Evolutionary conservation across 2,329 filamentous ascomycete genomes (phyloP).

Genomic region (Monilinia fructigena): DNA sequence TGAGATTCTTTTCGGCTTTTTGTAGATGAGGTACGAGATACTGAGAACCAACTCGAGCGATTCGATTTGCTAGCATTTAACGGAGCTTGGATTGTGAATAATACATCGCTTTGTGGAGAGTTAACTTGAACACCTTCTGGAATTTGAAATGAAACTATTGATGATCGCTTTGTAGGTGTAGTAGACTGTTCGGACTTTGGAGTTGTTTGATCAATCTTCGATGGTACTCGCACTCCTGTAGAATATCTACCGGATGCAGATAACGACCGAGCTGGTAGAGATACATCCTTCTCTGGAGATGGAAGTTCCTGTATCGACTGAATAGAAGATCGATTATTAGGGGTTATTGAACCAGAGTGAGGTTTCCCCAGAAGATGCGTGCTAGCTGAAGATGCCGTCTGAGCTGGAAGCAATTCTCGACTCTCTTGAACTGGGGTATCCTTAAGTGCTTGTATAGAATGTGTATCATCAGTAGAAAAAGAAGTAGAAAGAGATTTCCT

Average conservation of each 20-base stretch:
- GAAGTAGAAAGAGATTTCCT: constrained; percentile 6
- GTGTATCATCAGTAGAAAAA: neutral
- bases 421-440: neutral
- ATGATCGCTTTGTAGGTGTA: constrained; percentile 4
- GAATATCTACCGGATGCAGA: constrained; percentile 10
- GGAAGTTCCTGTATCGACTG: neutral
- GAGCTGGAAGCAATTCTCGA: neutral
- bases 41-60: constrained; percentile 14
- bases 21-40: constrained; percentile 10
- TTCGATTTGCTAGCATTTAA: constrained; percentile 10
- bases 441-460: neutral
- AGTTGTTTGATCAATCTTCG: neutral
- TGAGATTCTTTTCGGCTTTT: constrained; percentile 8
- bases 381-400: neutral
- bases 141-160: constrained; percentile 16
- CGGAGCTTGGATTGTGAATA: neutral
- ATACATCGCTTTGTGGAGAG: neutral
- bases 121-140: constrained; percentile 2
- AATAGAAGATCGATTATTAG: constrained; percentile 9
- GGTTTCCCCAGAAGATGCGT: neutral
- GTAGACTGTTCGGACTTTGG: neutral
- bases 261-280: neutral
- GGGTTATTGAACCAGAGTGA: neutral
- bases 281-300: neutral
- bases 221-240: neutral